phyloP scores from a whole-genome alignment of 2,329 filamentous ascomycete species.

The Pyricularia pennisetigena region DNA sequence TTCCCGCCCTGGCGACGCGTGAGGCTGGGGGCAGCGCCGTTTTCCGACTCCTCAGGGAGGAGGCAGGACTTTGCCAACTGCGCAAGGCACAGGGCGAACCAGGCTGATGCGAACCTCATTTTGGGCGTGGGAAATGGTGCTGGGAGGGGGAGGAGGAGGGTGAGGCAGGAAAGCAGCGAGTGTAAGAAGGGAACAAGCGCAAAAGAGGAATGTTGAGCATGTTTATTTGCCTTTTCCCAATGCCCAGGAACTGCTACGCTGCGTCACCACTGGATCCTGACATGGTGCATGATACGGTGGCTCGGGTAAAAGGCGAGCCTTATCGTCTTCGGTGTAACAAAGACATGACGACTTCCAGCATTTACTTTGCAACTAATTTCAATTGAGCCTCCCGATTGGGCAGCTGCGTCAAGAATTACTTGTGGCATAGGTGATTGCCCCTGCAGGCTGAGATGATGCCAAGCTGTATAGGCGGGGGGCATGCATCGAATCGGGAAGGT shows the following conservation, averaged over 20 bases:
- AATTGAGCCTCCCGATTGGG: not conserved
- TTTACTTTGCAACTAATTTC: slow-evolving; percentile 25
- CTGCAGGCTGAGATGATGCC: not conserved
- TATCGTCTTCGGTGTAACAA: slow-evolving; percentile 20
- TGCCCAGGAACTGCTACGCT: not conserved
- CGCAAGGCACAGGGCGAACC: slow-evolving; percentile 4
- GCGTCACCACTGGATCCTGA: not conserved
- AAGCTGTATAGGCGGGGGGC: not conserved
- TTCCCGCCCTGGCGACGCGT: slow-evolving; percentile 7
- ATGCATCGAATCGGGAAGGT: not conserved
- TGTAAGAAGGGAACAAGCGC: not conserved
- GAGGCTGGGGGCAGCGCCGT: not conserved
- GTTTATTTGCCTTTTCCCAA: not conserved
- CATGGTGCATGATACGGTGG: not conserved
- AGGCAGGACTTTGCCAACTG: slow-evolving; percentile 19
- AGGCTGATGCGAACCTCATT: slow-evolving; percentile 4
- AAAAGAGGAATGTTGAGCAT: not conserved
- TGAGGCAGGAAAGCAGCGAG: not conserved
- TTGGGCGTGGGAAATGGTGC: not conserved
- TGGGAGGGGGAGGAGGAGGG: not conserved
- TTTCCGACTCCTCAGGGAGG: slow-evolving; percentile 23
- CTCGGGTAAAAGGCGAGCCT: not conserved
- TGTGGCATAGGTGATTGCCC: not conserved
- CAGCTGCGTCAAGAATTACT: not conserved
- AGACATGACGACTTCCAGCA: slow-evolving; percentile 45